These are phyloP conservation scores for Hypomyces rosellus DNA, from an alignment of 2,329 filamentous ascomycete species.

Conservation along the genomic window DNA sequence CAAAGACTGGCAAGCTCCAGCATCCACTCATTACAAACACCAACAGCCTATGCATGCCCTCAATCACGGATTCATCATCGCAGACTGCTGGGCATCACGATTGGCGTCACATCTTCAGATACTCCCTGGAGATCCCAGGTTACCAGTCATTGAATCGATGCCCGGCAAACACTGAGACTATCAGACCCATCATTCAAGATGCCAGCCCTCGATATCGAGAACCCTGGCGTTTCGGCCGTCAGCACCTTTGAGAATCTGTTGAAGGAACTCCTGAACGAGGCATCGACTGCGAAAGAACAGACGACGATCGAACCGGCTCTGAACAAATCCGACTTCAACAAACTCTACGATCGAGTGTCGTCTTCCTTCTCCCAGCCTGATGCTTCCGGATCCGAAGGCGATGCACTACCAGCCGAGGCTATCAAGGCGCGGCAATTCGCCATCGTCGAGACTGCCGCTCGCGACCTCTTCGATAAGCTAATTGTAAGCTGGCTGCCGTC, in stretches of 20 bases:
- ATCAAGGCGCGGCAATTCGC: slow-evolving; percentile 51
- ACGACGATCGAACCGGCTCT: slow-evolving; percentile 67
- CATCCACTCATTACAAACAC: background rate
- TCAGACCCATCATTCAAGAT: slow-evolving; percentile 30
- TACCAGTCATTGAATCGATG: background rate
- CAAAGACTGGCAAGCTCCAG: background rate
- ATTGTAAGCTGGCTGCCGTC: slow-evolving; percentile 51
- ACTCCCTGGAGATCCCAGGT: background rate
- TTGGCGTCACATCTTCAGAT: no score
- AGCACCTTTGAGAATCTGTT: slow-evolving; percentile 49
- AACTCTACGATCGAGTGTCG: slow-evolving; percentile 40
- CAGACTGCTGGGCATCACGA: no score
- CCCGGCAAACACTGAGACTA: background rate
- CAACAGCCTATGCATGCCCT: no score
- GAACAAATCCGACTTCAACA: slow-evolving; percentile 58
- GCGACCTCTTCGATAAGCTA: slow-evolving; percentile 71
- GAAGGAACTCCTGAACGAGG: slow-evolving; percentile 51
- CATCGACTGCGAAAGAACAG: slow-evolving; percentile 52
- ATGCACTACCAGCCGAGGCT: slow-evolving; percentile 34
- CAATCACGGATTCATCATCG: no score
- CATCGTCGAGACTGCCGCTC: slow-evolving; percentile 76
- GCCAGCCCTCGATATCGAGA: slow-evolving; percentile 41
- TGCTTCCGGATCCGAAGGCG: slow-evolving; percentile 23
- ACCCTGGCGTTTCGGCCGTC: slow-evolving; percentile 47
- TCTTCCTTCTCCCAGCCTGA: slow-evolving; percentile 21